Percentiles rank a stretch among this genome's conserved stretches.
phyloP scores from a whole-genome alignment of 495 filamentous ascomycete species.

The Aspergillus sparsus region DNA sequence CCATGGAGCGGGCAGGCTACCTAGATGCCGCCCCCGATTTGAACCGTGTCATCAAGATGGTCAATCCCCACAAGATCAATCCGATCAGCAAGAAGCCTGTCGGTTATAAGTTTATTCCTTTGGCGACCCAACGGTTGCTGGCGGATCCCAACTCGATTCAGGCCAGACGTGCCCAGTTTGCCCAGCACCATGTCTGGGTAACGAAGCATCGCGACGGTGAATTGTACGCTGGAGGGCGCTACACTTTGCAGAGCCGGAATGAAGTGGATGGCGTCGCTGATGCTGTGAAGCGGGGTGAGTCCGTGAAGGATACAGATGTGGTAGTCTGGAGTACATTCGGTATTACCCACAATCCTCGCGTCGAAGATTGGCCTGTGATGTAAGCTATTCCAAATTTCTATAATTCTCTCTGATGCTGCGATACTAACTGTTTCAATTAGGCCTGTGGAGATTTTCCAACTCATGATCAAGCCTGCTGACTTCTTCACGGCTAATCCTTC shows the following conservation, averaged over 20 bases:
- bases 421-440: conserved; percentile 32
- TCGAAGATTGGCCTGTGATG: conserved; percentile 74
- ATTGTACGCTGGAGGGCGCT: conserved; percentile 80
- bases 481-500: conserved; percentile 78
- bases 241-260: conserved; percentile 75
- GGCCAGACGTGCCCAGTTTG: conserved; percentile 78
- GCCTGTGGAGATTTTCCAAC: conserved; percentile 60
- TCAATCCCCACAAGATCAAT: conserved; percentile 69
- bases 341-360: conserved; percentile 63
- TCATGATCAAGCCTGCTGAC: conserved; percentile 68
- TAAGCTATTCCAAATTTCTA: conserved; percentile 22
- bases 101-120: conserved; percentile 77
- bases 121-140: conserved; percentile 77
- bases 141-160: conserved; percentile 74
- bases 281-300: conserved; percentile 53
- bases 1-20: conserved; percentile 63
- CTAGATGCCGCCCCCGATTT: conserved; percentile 63
- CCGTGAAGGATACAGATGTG: conserved; percentile 53
- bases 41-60: conserved; percentile 81
- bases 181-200: conserved; percentile 83
- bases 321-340: conserved; percentile 59
- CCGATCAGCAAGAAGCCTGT: conserved; percentile 74
- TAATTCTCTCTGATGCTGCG: neutral
- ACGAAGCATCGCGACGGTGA: conserved; percentile 78
- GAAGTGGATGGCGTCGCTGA: conserved; percentile 62